These are phyloP conservation scores for Tarenaya hassleriana DNA, from an alignment of 345 rosid genomes.

Conservation along the genomic window DNA sequence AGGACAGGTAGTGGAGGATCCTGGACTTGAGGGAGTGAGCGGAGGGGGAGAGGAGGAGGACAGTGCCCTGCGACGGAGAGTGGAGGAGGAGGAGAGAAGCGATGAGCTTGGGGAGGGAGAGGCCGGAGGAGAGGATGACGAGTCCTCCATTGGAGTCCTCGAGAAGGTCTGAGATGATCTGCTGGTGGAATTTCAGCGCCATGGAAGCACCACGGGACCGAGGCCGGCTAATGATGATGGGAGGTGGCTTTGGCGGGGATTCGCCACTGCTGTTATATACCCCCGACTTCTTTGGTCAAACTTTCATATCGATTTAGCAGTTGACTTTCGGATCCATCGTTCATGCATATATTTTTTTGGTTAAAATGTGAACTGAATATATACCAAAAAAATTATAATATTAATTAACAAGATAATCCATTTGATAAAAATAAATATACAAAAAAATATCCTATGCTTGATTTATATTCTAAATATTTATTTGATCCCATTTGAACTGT, in stretches of 20 bases:
- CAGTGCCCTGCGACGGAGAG: slow-evolving; percentile 57
- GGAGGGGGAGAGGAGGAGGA: slow-evolving; percentile 53
- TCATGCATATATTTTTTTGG: too few species aligned
- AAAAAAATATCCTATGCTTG: too few species aligned
- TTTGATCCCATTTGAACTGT: too few species aligned
- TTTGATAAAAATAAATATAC: too few species aligned
- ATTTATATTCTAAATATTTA: too few species aligned
- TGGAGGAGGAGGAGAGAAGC: slow-evolving; percentile 67
- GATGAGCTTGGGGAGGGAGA: slow-evolving; percentile 58
- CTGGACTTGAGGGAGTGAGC: slow-evolving; percentile 60
- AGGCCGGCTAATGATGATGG: not conserved
- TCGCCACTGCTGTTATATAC: too few species aligned
- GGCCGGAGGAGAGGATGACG: slow-evolving; percentile 72
- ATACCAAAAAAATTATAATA: too few species aligned
- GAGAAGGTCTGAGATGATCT: slow-evolving; percentile 63
- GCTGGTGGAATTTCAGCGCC: slow-evolving; percentile 81
- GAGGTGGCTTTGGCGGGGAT: not conserved
- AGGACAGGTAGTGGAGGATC: slow-evolving; percentile 40
- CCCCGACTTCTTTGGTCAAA: too few species aligned
- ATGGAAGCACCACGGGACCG: slow-evolving; percentile 20
- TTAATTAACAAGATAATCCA: too few species aligned
- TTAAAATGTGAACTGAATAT: too few species aligned
- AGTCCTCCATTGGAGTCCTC: slow-evolving; percentile 68
- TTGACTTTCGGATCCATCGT: too few species aligned
- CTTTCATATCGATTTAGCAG: too few species aligned